Base-by-base conservation (phyloP, 202 grass and related monocot species). In the Panicum hallii region DNA sequence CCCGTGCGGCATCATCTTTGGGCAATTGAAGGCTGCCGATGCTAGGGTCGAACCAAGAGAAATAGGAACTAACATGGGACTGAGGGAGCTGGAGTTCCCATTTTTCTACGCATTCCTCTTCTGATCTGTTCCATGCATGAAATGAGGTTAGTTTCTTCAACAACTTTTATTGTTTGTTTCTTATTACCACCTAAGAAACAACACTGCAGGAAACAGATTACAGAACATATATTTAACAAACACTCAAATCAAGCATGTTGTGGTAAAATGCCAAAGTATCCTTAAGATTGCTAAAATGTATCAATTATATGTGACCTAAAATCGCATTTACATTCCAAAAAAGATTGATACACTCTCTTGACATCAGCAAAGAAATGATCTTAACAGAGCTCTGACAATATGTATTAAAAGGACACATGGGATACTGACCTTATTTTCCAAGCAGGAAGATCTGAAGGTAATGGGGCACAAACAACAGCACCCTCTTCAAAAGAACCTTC, bases 401-500 rank as follows among this genome's bases (percentile, higher is more conserved):
- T 62, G 10, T 78, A 88, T 63, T 34, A 55, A 85, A 53, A 48
- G 63, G n/a, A 70, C 38, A 70, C 1, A 53, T 20, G 34, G 63
- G 52, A 23, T 67, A 60, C 64, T 50, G 71, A 95, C 93, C 96
- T 95, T 80, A 49, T 87, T 83, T 88, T 84, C 93, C 91, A 98
- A 78, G 83, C 76, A 55, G 91, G 83, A 82, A 98, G 88, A 87
- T 98, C 93, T 65, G 84, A 79, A 28, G 70, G 57, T 77, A 86
- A 42, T 52, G 96, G 96, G 62, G 93, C 93, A 53, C 93, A 98
- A 78, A 98, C 28, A 55, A 95, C 55, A 63, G 93, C 91, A 10
- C 96, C 91, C 26, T 94, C 91, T 90, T 95, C 91, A 84, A 98
- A 95, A 70, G 79, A 94, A 79, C 95, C 93, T 87, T 94, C 91